Evolutionary conservation across 139 green algal genomes (phyloP), one percentile per base, ranked within the genome.

Genomic region (Tetraselmis chui): DNA sequence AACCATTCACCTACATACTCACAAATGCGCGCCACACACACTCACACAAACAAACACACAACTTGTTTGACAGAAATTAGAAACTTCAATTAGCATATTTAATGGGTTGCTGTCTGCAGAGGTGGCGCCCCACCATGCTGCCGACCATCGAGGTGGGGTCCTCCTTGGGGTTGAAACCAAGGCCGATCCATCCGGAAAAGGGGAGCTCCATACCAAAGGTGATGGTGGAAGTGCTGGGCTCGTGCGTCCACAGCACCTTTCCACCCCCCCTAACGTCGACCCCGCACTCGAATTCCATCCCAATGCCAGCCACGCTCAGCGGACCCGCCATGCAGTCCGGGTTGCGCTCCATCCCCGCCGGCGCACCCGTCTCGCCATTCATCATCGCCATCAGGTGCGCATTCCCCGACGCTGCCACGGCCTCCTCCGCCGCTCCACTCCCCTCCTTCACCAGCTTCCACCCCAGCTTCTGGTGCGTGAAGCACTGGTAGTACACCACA

Each of bases 401-500:
- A 18, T 67, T 67, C 11, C 45, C 45, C 45, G 45, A 67, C 45
- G 45, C 45, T 25, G 45, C 45, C 11, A 67, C 45, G 45, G 45
- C 45, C 45, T 5, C 45, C 45, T 25, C 18, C 45, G 45, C 45
- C 45, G 5, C 45, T 5, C 18, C 45, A 18, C 45, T 67, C 11
- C 45, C 45, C 45, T 67, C 45, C 45, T 67, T 67, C 18, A 67
- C 31, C 27, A 83, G 23, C 67, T 59, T 29, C 80, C 80, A 83
- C 2, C 80, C 80, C 30, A 83, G 74, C 80, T 83, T 83, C 30
- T 79, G 59, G 80, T 83, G 80, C 29, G 30, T 75, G 31, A 32
- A 31, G 80, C 80, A 83, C 59, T 83, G 80, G 80, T 83, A 83
- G 80, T 78, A 83, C 31, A 83, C 28, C 0, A 45, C 29, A n/a